phyloP scores from a whole-genome alignment of 1,284 basidiomycete genomes.

The Laetiporus sulphureus region DNA sequence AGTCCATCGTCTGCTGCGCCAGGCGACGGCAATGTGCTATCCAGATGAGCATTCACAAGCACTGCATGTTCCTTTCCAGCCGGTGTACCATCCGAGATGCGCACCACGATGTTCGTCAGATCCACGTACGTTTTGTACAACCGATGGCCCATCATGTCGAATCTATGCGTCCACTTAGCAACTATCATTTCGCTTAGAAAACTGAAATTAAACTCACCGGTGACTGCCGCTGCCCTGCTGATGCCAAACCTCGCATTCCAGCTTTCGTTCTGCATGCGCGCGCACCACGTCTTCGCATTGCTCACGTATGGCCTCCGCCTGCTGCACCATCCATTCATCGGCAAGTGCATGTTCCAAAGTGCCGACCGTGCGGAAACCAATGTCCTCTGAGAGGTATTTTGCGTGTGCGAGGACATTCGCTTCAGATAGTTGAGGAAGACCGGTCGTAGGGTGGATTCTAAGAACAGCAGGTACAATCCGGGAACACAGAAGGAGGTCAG shows the following conservation, averaged over 20 bases:
- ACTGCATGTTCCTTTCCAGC: slow-evolving; percentile 76
- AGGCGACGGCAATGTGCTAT: slow-evolving; percentile 74
- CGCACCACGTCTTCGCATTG: slow-evolving; percentile 54
- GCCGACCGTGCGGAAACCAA: slow-evolving; percentile 91
- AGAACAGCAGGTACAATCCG: no score
- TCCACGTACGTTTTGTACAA: slow-evolving; percentile 91
- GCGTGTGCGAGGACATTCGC: slow-evolving; percentile 55
- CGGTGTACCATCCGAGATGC: slow-evolving; percentile 77
- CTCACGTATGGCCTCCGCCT: slow-evolving; percentile 53
- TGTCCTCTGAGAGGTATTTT: slow-evolving; percentile 69
- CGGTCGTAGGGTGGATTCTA: slow-evolving; percentile 48
- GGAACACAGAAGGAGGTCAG: no score
- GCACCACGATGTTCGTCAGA: slow-evolving; percentile 85
- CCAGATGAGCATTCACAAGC: slow-evolving; percentile 87
- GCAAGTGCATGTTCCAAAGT: slow-evolving; percentile 84
- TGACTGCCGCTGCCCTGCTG: slow-evolving; percentile 84
- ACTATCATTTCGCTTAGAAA: no score
- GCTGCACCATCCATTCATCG: slow-evolving; percentile 76
- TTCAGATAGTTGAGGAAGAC: slow-evolving; percentile 67
- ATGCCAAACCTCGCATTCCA: slow-evolving; percentile 85
- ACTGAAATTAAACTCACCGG: slow-evolving; percentile 41
- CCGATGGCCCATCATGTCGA: slow-evolving; percentile 79
- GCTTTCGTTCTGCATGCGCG: slow-evolving; percentile 42
- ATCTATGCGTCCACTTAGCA: slow-evolving; percentile 37
- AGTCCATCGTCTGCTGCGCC: slow-evolving; percentile 90